These are phyloP conservation scores for Suillus clintonianus DNA, from an alignment of 768 basidiomycete genomes.

Conservation along the genomic window DNA sequence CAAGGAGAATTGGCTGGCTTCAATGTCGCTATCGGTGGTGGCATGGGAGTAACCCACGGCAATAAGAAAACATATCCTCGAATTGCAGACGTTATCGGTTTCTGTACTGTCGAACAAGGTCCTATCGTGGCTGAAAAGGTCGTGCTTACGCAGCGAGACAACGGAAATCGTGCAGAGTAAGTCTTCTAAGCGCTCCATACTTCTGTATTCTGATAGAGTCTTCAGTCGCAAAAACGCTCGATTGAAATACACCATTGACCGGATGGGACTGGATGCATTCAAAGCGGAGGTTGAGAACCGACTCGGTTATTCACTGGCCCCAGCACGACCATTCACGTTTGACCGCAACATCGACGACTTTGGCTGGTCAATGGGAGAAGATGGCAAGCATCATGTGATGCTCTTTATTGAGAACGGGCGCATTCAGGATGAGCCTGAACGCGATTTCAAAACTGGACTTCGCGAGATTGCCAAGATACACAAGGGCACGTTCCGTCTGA, in stretches of 20 bases:
- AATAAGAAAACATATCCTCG: constrained; percentile 99
- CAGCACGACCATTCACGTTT: constrained; percentile 78
- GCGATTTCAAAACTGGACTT: constrained; percentile 90
- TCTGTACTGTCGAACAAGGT: constrained; percentile 88
- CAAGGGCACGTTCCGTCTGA: constrained; percentile 92
- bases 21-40: constrained; percentile 93
- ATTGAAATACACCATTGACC: constrained; percentile 96
- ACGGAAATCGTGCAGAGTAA: constrained; percentile 93
- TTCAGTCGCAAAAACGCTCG: constrained; percentile 79
- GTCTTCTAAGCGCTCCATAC: constrained; percentile 29
- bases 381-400: constrained; percentile 90
- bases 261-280: constrained; percentile 88
- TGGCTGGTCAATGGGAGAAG: constrained; percentile 87
- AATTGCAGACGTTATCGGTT: constrained; percentile 83
- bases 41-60: constrained; percentile 99
- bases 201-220: constrained; percentile 3
- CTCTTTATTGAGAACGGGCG: constrained; percentile 98
- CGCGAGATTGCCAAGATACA: constrained; percentile 92
- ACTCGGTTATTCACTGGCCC: constrained; percentile 75
- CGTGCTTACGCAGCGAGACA: constrained; percentile 91
- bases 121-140: constrained; percentile 87
- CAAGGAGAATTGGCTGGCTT: constrained; percentile 84
- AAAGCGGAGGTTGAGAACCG: constrained; percentile 88
- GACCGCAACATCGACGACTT: constrained; percentile 91
- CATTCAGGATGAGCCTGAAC: constrained; percentile 89